These are phyloP conservation scores for Chalciporus sp. DNA, from an alignment of 1,284 basidiomycete species.

Conservation along the genomic window DNA sequence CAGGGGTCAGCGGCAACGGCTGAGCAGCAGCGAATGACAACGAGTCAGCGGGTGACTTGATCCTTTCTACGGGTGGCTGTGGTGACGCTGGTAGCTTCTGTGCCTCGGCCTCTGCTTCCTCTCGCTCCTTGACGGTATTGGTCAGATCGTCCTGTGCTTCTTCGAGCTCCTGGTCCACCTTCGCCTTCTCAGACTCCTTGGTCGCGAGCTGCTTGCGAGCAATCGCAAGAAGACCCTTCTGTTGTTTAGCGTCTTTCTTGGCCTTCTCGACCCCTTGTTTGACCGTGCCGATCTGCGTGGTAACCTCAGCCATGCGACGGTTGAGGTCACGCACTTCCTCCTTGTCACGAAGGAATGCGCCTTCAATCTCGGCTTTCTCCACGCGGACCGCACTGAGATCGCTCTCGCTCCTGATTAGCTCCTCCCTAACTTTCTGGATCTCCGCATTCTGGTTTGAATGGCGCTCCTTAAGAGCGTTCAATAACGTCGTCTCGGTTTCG, in stretches of 20 bases:
- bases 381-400: constrained; percentile 87
- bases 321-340: constrained; percentile 92
- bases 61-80: constrained; percentile 15
- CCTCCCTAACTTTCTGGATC: constrained; percentile 76
- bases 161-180: constrained; percentile 71
- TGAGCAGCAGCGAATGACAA: constrained; percentile 65
- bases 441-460: constrained; percentile 72
- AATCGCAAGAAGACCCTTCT: constrained; percentile 93
- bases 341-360: constrained; percentile 86
- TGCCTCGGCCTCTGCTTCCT: constrained; percentile 55
- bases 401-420: constrained; percentile 90
- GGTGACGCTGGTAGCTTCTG: constrained; percentile 31
- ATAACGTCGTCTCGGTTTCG: constrained; percentile 80
- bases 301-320: constrained; percentile 80
- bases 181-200: constrained; percentile 79
- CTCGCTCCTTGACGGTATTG: constrained; percentile 56
- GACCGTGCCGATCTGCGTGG: constrained; percentile 71
- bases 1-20: constrained; percentile 72
- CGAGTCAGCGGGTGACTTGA: constrained; percentile 44
- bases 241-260: constrained; percentile 93
- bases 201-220: constrained; percentile 91
- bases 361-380: constrained; percentile 93
- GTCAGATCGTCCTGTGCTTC: constrained; percentile 61
- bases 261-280: constrained; percentile 85
- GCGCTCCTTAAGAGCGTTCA: constrained; percentile 76